A percentile compares a stretch with the other conserved stretches of the same genome.
Evolutionary conservation across 306 rosid species (phyloP).

Genomic region (Erythrophleum fordii): DNA sequence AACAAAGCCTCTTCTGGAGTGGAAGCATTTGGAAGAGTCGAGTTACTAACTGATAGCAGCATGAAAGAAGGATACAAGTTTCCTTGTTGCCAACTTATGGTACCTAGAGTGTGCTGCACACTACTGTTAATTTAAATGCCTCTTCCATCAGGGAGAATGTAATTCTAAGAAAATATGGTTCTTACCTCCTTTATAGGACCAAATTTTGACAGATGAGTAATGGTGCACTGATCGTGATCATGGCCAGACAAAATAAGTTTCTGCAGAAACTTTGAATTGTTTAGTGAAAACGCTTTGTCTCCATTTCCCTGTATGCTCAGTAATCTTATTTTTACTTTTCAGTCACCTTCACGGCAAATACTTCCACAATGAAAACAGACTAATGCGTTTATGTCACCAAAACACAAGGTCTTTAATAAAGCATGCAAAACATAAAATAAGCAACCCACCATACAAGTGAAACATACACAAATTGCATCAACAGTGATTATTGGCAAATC

Average conservation of each 20-base stretch:
- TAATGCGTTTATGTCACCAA: constrained; percentile 1
- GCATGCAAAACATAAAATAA: constrained; percentile 18
- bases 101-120: constrained; percentile 87
- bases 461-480: not conserved
- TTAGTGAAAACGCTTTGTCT: constrained; percentile 24
- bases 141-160: constrained; percentile 30
- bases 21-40: constrained; percentile 54
- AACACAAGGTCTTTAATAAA: not conserved
- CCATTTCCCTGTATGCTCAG: constrained; percentile 1
- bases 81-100: constrained; percentile 92
- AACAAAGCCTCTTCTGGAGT: constrained; percentile 54
- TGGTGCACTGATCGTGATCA: constrained; percentile 85
- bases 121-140: constrained; percentile 45
- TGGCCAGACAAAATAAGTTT: constrained; percentile 79
- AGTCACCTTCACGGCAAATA: constrained; percentile 6
- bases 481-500: not conserved
- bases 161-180: constrained; percentile 35
- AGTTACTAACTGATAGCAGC: constrained; percentile 69
- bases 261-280: constrained; percentile 52
- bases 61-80: constrained; percentile 84
- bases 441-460: constrained; percentile 7
- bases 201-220: constrained; percentile 58
- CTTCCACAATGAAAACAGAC: constrained; percentile 18
- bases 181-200: constrained; percentile 74
- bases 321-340: not conserved